These are phyloP conservation scores for Xylariaceae sp. DNA, from an alignment of 2,329 filamentous ascomycete species.

Conservation along the genomic window DNA sequence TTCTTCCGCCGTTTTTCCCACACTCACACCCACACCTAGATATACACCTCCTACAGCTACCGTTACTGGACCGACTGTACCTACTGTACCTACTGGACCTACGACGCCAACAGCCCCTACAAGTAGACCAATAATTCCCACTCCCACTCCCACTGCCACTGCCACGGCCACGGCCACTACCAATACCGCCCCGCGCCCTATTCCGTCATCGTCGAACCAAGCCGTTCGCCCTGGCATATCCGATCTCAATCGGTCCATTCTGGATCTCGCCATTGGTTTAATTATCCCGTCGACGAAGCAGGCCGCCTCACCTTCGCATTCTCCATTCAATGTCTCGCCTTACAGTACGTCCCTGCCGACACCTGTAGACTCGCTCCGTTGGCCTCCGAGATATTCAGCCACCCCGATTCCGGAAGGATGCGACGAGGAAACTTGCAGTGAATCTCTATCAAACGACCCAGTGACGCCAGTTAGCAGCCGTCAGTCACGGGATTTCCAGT, in stretches of 20 bases:
- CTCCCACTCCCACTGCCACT: conserved; percentile 5
- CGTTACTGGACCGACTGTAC: not conserved
- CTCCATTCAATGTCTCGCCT: conserved; percentile 29
- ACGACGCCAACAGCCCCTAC: conserved; percentile 2
- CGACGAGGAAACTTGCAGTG: conserved; percentile 54
- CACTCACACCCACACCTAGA: not conserved
- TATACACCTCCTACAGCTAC: not conserved
- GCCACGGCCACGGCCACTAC: conserved; percentile 2
- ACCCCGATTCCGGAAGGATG: conserved; percentile 52
- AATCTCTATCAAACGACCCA: conserved; percentile 51
- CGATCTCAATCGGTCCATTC: conserved; percentile 11
- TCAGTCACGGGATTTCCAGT: conserved; percentile 50
- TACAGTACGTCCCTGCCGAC: conserved; percentile 16
- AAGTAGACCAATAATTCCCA: not conserved
- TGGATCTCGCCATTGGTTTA: conserved; percentile 12
- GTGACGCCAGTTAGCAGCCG: conserved; percentile 55
- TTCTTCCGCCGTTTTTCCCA: not conserved
- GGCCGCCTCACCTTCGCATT: conserved; percentile 20
- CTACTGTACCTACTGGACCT: not conserved
- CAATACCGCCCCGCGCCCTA: conserved; percentile 14
- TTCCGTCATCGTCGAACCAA: conserved; percentile 14
- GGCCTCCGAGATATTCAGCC: conserved; percentile 45
- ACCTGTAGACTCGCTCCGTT: conserved; percentile 38
- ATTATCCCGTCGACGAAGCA: conserved; percentile 14
- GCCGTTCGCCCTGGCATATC: conserved; percentile 15